Conservation (phyloP, 1,139 yeast genomes). For the Candida smagusa region DNA sequence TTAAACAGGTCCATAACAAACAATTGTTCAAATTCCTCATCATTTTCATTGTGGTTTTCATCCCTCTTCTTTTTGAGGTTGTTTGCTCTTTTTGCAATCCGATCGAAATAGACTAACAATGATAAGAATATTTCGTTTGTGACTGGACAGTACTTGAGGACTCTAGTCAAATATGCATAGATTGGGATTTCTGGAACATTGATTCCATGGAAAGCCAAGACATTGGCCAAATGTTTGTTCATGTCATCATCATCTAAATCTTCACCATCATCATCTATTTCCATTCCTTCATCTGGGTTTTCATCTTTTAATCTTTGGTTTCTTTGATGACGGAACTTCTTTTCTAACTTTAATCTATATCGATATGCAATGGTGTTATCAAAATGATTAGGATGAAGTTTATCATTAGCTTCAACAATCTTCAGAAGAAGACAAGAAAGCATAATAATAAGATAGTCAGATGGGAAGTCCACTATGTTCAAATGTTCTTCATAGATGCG, state of each 20-base stretch:
- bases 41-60: slow-evolving; percentile 7
- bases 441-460: slow-evolving; percentile 78
- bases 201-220: slow-evolving; percentile 90
- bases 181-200: slow-evolving; percentile 92
- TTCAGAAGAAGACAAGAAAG: slow-evolving; percentile 78
- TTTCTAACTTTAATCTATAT: slow-evolving; percentile 41
- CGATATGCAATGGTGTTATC: slow-evolving; percentile 49
- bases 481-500: slow-evolving; percentile 48
- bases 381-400: slow-evolving; percentile 70
- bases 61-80: slow-evolving; percentile 32
- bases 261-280: slow-evolving; percentile 23
- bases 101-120: slow-evolving; percentile 85
- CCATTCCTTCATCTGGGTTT: slow-evolving; percentile 12
- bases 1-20: slow-evolving; percentile 96
- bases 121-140: slow-evolving; percentile 94
- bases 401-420: slow-evolving; percentile 90
- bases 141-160: slow-evolving; percentile 93
- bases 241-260: slow-evolving; percentile 46
- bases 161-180: slow-evolving; percentile 85
- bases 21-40: slow-evolving; percentile 45
- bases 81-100: slow-evolving; percentile 88
- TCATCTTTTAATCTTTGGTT: slow-evolving; percentile 15
- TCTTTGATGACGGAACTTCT: slow-evolving; percentile 22
- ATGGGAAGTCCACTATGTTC: slow-evolving; percentile 82
- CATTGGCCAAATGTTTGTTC: slow-evolving; percentile 64